phyloP scores from a whole-genome alignment of 768 basidiomycete species.

The Mycena floridula region DNA sequence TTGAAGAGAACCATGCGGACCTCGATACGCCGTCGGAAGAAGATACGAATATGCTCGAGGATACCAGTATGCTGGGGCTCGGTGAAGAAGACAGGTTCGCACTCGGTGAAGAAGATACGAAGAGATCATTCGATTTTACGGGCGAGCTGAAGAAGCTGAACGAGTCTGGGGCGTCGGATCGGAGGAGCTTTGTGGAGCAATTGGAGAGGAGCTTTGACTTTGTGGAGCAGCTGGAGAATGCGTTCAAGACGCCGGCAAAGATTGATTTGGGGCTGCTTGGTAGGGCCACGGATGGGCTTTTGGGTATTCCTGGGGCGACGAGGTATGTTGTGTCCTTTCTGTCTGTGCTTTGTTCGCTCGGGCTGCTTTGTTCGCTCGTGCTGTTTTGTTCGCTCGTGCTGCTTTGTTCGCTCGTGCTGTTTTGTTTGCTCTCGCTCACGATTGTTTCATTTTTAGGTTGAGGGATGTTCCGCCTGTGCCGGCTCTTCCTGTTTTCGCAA shows the following conservation, averaged over 20 bases:
- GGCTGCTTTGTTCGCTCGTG: too few relatives aligned
- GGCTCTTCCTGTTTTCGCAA: constrained; percentile 40
- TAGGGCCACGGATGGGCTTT: constrained; percentile 16
- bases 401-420: too few relatives aligned
- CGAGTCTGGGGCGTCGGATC: constrained; percentile 62
- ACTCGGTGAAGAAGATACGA: constrained; percentile 67
- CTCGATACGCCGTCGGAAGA: constrained; percentile 36
- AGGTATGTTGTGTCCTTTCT: too few relatives aligned
- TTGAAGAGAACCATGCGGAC: constrained; percentile 37
- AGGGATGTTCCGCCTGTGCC: constrained; percentile 53
- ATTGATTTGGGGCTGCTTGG: constrained; percentile 44
- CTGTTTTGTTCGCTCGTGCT: too few relatives aligned
- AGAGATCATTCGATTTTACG: constrained; percentile 81
- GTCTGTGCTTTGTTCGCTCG: too few relatives aligned
- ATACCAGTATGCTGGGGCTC: too few relatives aligned
- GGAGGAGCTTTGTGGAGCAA: constrained; percentile 76
- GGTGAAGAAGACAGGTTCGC: too few relatives aligned
- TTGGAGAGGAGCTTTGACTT: too few relatives aligned
- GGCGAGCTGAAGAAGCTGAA: constrained; percentile 67
- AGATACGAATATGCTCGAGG: constrained; percentile 33
- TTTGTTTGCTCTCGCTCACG: too few relatives aligned
- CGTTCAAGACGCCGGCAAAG: constrained; percentile 73
- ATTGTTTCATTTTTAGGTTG: too few relatives aligned
- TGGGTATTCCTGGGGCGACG: too few relatives aligned
- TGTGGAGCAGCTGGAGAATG: constrained; percentile 75